Evolutionary conservation across 2,329 filamentous ascomycete species (phyloP), one percentile per base, ranked within the genome.

Genomic region (Ambrosiella cleistominuta): DNA sequence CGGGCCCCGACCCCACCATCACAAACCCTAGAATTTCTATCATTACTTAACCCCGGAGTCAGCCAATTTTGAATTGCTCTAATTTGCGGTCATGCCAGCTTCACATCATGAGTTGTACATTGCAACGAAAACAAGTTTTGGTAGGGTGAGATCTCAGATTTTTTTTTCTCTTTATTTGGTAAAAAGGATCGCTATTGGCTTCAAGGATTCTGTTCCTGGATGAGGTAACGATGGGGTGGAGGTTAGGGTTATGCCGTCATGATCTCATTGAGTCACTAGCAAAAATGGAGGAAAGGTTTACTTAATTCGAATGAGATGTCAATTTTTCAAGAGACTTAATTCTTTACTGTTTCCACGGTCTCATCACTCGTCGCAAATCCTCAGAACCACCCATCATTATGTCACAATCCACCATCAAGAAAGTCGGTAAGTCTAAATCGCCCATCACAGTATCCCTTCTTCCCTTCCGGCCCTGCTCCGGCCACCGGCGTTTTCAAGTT

Each of bases 361-460:
- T n/a, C 3, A 3, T 35, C 9, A 9, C n/a, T 51, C 39, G 39
- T 51, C 19, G 19, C 19, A 45, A 40, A 54, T 53, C 19, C 9
- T 19, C 17, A 27, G 19, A 50, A 7, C 52, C 42, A 58, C 8
- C 61, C 61, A 27, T 40, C 35, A 57, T 35, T 38, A 60, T 60
- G 63, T 62, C 71, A 63, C 70, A 73, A 70, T 76, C 77, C 62
- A 75, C 77, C 53, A 70, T 71, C 60, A 81, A 80, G 73, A 81
- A 79, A 69, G 79, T 76, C 71, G 77, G 76, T 79, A 72, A 60
- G 75, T 61, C 54, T 57, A 27, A 27, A 27, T 27, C 56, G 57
- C 53, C 57, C 42, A 45, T 56, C 52, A 37, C 44, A 47, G 19
- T 13, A 5, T 17, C 44, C 44, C 61, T 52, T 15, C 53, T 57